A percentile compares a stretch with the other conserved stretches of the same genome.
These are phyloP conservation scores for Bifiguratus adelaidae DNA, from an alignment of 192 early-diverging fungal species.

Conservation along the genomic window DNA sequence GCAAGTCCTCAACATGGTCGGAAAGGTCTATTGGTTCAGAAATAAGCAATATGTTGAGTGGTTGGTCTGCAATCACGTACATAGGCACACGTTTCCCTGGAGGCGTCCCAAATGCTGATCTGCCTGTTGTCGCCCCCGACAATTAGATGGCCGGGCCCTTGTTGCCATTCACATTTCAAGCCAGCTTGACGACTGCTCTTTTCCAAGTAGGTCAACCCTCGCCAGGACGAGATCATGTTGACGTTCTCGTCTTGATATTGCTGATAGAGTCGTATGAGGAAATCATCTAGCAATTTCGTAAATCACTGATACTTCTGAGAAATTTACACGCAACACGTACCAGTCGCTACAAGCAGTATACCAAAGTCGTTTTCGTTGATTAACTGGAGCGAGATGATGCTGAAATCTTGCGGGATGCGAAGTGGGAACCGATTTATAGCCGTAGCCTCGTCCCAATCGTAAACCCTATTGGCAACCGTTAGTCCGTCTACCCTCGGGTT, in stretches of 20 bases:
- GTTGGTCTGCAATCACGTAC: slow-evolving; percentile 23
- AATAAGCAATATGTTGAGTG: not conserved
- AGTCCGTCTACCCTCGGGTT: too few species aligned
- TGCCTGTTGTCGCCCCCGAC: slow-evolving; percentile 54
- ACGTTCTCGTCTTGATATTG: slow-evolving; percentile 52
- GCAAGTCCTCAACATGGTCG: slow-evolving; percentile 34
- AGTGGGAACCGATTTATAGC: slow-evolving; percentile 57
- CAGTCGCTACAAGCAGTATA: slow-evolving; percentile 74
- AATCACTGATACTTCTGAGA: not conserved
- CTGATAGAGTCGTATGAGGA: slow-evolving; percentile 63
- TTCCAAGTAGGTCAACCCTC: slow-evolving; percentile 58
- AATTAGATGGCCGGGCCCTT: slow-evolving; percentile 49
- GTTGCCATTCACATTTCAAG: slow-evolving; percentile 72
- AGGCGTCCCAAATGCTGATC: slow-evolving; percentile 75
- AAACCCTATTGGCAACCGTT: slow-evolving; percentile 37
- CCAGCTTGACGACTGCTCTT: slow-evolving; percentile 45
- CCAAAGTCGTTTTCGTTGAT: slow-evolving; percentile 88
- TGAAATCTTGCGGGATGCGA: slow-evolving; percentile 51
- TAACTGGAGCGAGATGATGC: slow-evolving; percentile 68
- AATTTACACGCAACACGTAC: slow-evolving; percentile 20
- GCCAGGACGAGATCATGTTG: slow-evolving; percentile 64
- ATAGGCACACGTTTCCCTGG: slow-evolving; percentile 56
- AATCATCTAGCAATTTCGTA: slow-evolving; percentile 46
- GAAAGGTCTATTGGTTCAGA: slow-evolving; percentile 33
- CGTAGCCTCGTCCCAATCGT: slow-evolving; percentile 58